Conservation (phyloP, 495 filamentous ascomycete genomes). For the Articulospora tetracladia region DNA sequence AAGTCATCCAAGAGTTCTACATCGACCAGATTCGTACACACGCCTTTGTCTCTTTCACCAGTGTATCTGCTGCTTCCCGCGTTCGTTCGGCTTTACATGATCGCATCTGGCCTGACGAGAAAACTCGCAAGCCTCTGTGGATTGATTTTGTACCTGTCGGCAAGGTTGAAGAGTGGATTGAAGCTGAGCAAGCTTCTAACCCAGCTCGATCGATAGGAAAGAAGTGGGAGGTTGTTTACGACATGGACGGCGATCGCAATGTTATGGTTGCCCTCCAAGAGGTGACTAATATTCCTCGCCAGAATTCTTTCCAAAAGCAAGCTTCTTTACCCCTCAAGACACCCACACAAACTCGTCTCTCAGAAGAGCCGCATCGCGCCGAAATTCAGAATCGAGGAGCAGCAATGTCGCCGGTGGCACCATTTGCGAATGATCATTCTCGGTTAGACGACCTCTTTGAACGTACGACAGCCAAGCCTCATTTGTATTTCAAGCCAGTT, state of each 20-base stretch:
- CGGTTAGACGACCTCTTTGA: conserved; percentile 22
- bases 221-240: conserved; percentile 72
- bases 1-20: conserved; percentile 63
- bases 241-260: conserved; percentile 49
- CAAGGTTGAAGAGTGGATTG: conserved; percentile 69
- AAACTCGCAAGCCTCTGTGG: conserved; percentile 78
- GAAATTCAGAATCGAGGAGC: conserved; percentile 1
- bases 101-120: conserved; percentile 81
- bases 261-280: conserved; percentile 54
- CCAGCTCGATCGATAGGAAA: conserved; percentile 38
- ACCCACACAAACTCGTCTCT: conserved; percentile 36
- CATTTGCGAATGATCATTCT: background rate
- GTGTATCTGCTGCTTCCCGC: conserved; percentile 65
- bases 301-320: conserved; percentile 23
- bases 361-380: background rate
- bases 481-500: conserved; percentile 43
- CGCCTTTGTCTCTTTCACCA: conserved; percentile 71
- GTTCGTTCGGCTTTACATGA: conserved; percentile 75
- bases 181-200: conserved; percentile 53
- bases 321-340: conserved; percentile 20
- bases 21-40: conserved; percentile 86
- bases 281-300: conserved; percentile 29
- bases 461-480: conserved; percentile 29
- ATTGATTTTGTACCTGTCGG: conserved; percentile 87
- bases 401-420: background rate